Percentiles rank a stretch among this genome's conserved stretches.
Evolutionary conservation across 1,139 yeast genomes (phyloP).

Genomic region (Suhomyces choctaworum): DNA sequence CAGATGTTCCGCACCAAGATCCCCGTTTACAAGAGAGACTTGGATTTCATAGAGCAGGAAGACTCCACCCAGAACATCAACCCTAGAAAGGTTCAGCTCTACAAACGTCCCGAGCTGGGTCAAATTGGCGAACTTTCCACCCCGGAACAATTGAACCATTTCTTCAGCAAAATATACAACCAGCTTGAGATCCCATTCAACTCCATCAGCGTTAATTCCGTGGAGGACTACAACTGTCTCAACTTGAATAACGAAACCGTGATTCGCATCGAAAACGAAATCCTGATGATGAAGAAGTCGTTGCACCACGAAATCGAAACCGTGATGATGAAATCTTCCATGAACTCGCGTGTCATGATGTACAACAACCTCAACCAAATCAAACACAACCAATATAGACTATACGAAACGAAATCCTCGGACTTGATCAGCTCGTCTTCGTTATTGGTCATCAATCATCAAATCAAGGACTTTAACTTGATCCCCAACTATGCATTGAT

Average conservation of each 20-base stretch:
- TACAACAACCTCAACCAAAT: constrained; percentile 26
- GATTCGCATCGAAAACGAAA: constrained; percentile 34
- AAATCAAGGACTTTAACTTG: constrained; percentile 35
- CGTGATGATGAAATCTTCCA: constrained; percentile 26
- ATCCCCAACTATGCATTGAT: constrained; percentile 38
- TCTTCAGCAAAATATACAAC: constrained; percentile 23
- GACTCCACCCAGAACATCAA: constrained; percentile 24
- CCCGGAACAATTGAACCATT: constrained; percentile 11
- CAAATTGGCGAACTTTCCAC: constrained; percentile 6
- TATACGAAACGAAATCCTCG: constrained; percentile 26
- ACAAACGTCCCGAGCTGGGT: constrained; percentile 3
- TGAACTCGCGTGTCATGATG: constrained; percentile 23
- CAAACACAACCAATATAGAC: constrained; percentile 30
- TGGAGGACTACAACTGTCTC: constrained; percentile 33
- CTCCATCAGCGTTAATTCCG: constrained; percentile 30
- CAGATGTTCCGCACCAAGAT: constrained; percentile 34
- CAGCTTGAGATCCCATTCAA: constrained; percentile 30
- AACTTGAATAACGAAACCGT: constrained; percentile 24
- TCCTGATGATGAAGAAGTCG: constrained; percentile 24
- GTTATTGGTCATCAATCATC: constrained; percentile 28
- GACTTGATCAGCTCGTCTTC: constrained; percentile 16
- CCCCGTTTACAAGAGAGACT: constrained; percentile 39
- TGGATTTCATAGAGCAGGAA: constrained; percentile 38
- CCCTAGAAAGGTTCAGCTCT: constrained; percentile 18
- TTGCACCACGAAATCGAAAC: constrained; percentile 37